Base-by-base conservation (phyloP, 1,284 basidiomycete genomes). In the Peniophora sp. region DNA sequence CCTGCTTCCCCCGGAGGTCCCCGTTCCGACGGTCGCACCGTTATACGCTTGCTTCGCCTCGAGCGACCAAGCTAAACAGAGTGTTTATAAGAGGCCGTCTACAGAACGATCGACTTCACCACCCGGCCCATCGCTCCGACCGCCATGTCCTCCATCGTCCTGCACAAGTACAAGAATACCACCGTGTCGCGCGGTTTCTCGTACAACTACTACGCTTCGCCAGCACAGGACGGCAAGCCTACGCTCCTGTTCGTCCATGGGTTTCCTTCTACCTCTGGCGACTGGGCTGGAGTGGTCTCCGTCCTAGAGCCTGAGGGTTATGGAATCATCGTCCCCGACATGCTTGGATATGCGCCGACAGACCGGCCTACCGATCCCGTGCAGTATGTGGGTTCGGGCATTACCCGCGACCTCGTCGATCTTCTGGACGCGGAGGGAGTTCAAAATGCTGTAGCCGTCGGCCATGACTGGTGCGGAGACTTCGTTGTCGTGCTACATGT, bases 81-180 rank as follows among this genome's bases (percentile, higher is more conserved):
- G n/a, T n/a, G n/a, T n/a, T n/a, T n/a, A n/a, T n/a, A n/a, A n/a
- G n/a, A n/a, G n/a, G n/a, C n/a, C n/a, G 51, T 69, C 79, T 51
- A 92, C 96, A 85, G 78, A n/a, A n/a, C 83, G 12, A 71, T 75
- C 50, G 77, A 88, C 17, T 81, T 97, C 60, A n/a, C 90, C 67
- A 63, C 68, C 45, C 78, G 95, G 17, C 78, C 84, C 1, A 90
- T 92, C 24, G 84, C 94, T 55, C n/a, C n/a, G 85, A 81, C 14
- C 97, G 93, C 66, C 89, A 94, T 54, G 75, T 89, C 58, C 89
- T 91, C 0, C 87, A 91, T 24, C 96, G 95, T 2, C 20, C 75
- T 95, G 62, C 95, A 95, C 68, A 36, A 36, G 34, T 70, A 67
- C 62, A 70, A 66, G 52, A 56, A 59, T 34, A 24, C 65, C 53